These are phyloP conservation scores for Camelina hispida DNA, from an alignment of 345 rosid species.

Conservation along the genomic window DNA sequence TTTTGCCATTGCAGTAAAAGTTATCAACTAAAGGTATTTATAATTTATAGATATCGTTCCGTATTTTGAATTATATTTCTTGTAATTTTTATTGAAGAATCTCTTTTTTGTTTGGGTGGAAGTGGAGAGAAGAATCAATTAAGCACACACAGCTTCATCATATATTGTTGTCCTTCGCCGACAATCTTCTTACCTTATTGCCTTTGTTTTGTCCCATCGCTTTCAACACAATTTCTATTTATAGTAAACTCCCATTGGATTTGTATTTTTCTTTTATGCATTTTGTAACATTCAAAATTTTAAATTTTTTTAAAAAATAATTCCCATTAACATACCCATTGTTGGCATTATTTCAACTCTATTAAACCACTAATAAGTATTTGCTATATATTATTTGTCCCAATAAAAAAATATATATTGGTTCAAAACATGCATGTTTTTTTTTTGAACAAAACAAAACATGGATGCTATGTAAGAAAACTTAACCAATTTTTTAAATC, in stretches of 20 bases:
- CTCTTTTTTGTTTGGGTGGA: conserved; percentile 7
- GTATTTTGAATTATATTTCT: not conserved
- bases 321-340: not conserved
- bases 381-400: not conserved
- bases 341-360: not conserved
- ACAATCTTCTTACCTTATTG: conserved; percentile 42
- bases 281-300: not conserved
- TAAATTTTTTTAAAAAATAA: not conserved
- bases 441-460: too few relatives aligned
- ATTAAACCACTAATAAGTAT: not conserved
- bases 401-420: not conserved
- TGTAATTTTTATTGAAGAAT: conserved; percentile 30
- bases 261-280: conserved; percentile 3
- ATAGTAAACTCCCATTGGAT: conserved; percentile 34
- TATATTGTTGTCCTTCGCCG: conserved; percentile 45
- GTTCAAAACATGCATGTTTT: not conserved
- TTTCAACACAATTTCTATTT: conserved; percentile 39
- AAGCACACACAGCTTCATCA: conserved; percentile 23
- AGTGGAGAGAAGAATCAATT: conserved; percentile 33
- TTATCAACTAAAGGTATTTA: not conserved
- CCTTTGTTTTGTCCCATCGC: conserved; percentile 48
- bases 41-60: not conserved
- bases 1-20: not conserved
- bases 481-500: not conserved
- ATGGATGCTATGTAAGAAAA: not conserved